These are phyloP conservation scores for Thraustochytrium sp. DNA, from an alignment of 352 stramenopile genomes.

Conservation along the genomic window DNA sequence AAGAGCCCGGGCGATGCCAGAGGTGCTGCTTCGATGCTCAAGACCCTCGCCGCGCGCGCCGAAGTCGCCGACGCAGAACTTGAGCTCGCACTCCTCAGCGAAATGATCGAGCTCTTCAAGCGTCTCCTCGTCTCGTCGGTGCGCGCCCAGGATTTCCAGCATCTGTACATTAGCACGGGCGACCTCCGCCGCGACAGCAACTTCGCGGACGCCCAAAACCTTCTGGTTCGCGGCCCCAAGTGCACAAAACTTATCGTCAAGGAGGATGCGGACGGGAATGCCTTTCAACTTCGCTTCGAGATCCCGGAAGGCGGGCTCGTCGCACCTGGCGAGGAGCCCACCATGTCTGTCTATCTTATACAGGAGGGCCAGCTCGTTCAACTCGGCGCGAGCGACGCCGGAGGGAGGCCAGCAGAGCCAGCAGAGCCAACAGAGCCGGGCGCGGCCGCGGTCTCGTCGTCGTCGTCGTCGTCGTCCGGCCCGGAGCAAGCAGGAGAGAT, in stretches of 20 bases:
- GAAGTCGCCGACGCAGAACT: background rate
- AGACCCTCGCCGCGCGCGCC: background rate
- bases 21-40: background rate
- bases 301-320: too few relatives aligned
- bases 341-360: background rate
- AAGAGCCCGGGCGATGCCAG: background rate
- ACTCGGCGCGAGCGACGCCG: too few relatives aligned
- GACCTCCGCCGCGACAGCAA: too few relatives aligned
- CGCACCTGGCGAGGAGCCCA: too few relatives aligned
- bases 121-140: background rate
- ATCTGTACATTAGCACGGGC: background rate
- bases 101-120: background rate
- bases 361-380: background rate
- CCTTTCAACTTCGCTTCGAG: background rate
- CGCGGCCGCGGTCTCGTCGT: too few relatives aligned
- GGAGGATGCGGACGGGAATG: background rate
- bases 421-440: too few relatives aligned
- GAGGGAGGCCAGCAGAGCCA: too few relatives aligned
- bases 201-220: background rate
- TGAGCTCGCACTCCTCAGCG: background rate
- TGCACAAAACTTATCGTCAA: background rate
- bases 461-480: too few relatives aligned
- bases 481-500: too few relatives aligned
- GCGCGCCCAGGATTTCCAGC: background rate
- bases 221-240: background rate